A percentile compares a stretch with the other conserved stretches of the same genome.
Evolutionary conservation across 768 basidiomycete species (phyloP).

Genomic region (Phanerochaete sordida): DNA sequence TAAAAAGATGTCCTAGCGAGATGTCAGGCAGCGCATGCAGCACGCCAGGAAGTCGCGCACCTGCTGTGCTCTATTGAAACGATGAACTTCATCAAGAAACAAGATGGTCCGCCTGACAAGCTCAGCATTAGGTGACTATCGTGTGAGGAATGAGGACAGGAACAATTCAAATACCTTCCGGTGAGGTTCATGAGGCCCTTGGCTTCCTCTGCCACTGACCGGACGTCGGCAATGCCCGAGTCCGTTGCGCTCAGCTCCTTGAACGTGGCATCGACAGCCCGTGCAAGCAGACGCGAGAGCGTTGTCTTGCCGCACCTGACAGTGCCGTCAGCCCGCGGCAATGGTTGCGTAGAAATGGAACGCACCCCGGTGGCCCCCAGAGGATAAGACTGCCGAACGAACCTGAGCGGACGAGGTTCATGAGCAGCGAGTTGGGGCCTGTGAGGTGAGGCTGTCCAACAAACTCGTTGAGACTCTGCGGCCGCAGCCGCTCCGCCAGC

Average conservation of each 20-base stretch:
- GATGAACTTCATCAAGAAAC: slow-evolving; percentile 84
- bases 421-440: slow-evolving; percentile 52
- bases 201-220: slow-evolving; percentile 74
- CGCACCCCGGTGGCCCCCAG: slow-evolving; percentile 75
- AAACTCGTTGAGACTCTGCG: slow-evolving; percentile 58
- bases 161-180: slow-evolving; percentile 45
- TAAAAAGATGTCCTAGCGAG: slow-evolving; percentile 66
- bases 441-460: slow-evolving; percentile 70
- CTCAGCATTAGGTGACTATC: slow-evolving; percentile 7
- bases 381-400: slow-evolving; percentile 58
- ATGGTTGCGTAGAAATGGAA: background rate
- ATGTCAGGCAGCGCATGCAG: background rate
- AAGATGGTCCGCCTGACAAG: slow-evolving; percentile 61
- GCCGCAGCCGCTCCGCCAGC: slow-evolving; percentile 72
- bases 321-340: background rate
- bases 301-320: slow-evolving; percentile 72
- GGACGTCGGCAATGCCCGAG: slow-evolving; percentile 65
- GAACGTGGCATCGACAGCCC: slow-evolving; percentile 54
- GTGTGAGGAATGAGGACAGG: background rate
- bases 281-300: slow-evolving; percentile 67
- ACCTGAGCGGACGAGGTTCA: slow-evolving; percentile 47
- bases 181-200: slow-evolving; percentile 59
- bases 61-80: slow-evolving; percentile 71
- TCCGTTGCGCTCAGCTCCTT: slow-evolving; percentile 78
- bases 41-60: slow-evolving; percentile 25